Evolutionary conservation across 768 basidiomycete genomes (phyloP), one percentile per base, ranked within the genome.

Genomic region (Mycena belliarum): DNA sequence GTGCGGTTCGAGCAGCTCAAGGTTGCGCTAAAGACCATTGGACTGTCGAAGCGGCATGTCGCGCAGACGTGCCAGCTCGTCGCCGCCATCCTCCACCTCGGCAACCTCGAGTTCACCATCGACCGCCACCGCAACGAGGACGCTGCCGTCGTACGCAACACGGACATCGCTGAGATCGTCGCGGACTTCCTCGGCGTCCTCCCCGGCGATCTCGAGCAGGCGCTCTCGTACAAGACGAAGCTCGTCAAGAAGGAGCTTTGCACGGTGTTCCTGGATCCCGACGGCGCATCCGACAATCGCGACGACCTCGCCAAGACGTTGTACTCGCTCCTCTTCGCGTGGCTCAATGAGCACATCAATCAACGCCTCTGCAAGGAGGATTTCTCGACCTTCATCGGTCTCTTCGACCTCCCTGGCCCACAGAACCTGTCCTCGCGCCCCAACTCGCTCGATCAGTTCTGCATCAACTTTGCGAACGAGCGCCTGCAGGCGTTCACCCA

Each of bases 271-370:
- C 82, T 98, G 43, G 95, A 98, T 69, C 87, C 91, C 0, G 95
- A 98, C 68, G 92, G 91, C 51, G 93, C 96, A 2, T 88, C 92
- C 0, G 88, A 91, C 66, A 97, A 98, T 64, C 80, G 95, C 43
- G 96, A 98, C 68, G 93, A 96, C 70, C 86, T 99, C 35, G 93
- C 95, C 20, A 89, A 94, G 70, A 90, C 92, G 0, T 81, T 98
- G 0, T 98, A 98, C 70, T 93, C 94, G 5, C 83, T 99, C 3
- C 82, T 98, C 20, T 98, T 98, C 66, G 87, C 93, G 3, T 98
- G 95, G 95, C 73, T 98, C 57, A 96, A 95, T 70, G 97, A 98
- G 69, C 84, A 93, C 69, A 88, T 98, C 77, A 98, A 98, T 70
- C 90, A 97, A 65, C 90, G 91, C 38, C 84, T 99, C 16, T 97